Conservation (phyloP, 148 eudicot species). For the Cornus kousa region DNA sequence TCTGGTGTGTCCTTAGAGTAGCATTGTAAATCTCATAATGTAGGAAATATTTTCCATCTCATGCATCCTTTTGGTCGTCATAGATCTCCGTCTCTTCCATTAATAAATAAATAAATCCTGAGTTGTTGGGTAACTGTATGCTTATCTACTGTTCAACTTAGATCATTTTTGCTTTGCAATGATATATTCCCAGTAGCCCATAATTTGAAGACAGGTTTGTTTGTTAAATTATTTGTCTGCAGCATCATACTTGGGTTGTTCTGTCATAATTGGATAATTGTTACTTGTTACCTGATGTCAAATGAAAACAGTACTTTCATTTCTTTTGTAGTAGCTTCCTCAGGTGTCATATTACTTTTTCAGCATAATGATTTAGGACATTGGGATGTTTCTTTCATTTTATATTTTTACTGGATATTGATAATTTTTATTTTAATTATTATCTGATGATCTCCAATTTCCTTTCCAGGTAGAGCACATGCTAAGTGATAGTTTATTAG, state of each 20-base stretch:
- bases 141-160: background rate
- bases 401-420: background rate
- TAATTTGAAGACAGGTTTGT: background rate
- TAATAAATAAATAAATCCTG: too few relatives aligned
- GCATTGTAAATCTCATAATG: too few relatives aligned
- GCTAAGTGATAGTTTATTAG: conserved; percentile 62
- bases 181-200: background rate
- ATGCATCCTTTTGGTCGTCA: too few relatives aligned
- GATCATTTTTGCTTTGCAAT: background rate
- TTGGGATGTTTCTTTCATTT: background rate
- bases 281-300: background rate
- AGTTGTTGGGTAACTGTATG: background rate
- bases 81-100: too few relatives aligned
- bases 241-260: background rate
- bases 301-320: background rate
- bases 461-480: conserved; percentile 66
- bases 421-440: background rate
- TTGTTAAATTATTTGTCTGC: background rate
- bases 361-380: conserved; percentile 8
- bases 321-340: background rate
- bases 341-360: background rate
- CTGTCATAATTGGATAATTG: background rate
- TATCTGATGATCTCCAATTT: conserved; percentile 20
- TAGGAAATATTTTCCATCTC: too few relatives aligned
- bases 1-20: too few relatives aligned